phyloP scores from a whole-genome alignment of 352 stramenopile genomes.

The Phytophthora pisi region DNA sequence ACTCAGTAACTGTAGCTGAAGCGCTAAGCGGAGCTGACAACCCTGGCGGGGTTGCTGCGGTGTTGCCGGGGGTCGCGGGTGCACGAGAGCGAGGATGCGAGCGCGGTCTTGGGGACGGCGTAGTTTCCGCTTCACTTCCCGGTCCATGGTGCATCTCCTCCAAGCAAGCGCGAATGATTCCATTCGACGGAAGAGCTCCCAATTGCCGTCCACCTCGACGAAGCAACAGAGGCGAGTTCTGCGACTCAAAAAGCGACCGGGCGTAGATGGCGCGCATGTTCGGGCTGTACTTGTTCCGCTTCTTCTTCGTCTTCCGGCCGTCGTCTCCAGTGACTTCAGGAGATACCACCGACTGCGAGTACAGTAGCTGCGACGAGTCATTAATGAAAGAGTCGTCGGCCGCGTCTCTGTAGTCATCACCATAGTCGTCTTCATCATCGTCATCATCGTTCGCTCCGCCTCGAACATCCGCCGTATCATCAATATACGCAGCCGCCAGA shows the following conservation, averaged over 20 bases:
- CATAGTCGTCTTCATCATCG: slow-evolving; percentile 71
- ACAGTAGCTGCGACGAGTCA: slow-evolving; percentile 82
- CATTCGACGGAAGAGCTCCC: slow-evolving; percentile 49
- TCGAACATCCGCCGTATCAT: slow-evolving; percentile 67
- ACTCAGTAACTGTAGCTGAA: slow-evolving; percentile 17
- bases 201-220: slow-evolving; percentile 45
- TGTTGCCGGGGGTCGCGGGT: not conserved
- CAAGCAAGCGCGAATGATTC: slow-evolving; percentile 72
- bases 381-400: slow-evolving; percentile 82
- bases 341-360: slow-evolving; percentile 54
- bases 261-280: slow-evolving; percentile 86
- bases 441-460: slow-evolving; percentile 57
- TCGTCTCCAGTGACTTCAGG: slow-evolving; percentile 24
- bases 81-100: slow-evolving; percentile 15
- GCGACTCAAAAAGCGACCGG: slow-evolving; percentile 68
- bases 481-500: slow-evolving; percentile 63
- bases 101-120: slow-evolving; percentile 14
- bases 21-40: slow-evolving; percentile 18
- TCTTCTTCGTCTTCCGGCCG: slow-evolving; percentile 28
- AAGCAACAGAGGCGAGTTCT: slow-evolving; percentile 35
- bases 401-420: slow-evolving; percentile 55
- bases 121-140: slow-evolving; percentile 9
- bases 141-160: slow-evolving; percentile 43
- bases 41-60: not conserved
- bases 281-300: slow-evolving; percentile 39